Conservation (phyloP, 73 alveolate species). For the Uronychia setigera region DNA sequence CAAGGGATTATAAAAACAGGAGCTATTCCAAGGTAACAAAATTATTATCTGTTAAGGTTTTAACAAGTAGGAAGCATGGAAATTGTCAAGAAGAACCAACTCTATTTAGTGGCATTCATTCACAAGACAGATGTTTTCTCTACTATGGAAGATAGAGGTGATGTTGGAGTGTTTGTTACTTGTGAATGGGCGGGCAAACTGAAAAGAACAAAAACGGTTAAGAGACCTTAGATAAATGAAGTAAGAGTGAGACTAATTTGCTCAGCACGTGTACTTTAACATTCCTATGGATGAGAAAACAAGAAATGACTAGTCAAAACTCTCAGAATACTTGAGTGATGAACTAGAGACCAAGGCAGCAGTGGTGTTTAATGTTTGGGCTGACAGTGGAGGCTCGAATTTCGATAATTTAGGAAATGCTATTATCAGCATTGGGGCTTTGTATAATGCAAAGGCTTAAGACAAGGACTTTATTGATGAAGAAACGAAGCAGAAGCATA, state of each 20-base stretch:
- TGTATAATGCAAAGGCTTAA: constrained; percentile 23
- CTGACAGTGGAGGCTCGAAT: constrained; percentile 39
- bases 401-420: constrained; percentile 55
- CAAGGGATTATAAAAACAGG: constrained; percentile 44
- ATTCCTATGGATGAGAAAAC: constrained; percentile 34
- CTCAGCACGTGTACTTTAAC: constrained; percentile 26
- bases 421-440: constrained; percentile 10
- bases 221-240: constrained; percentile 45
- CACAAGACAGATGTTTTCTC: constrained; percentile 45
- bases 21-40: constrained; percentile 11
- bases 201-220: constrained; percentile 38
- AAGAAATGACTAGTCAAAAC: constrained; percentile 25
- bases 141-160: constrained; percentile 57
- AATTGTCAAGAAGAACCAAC: constrained; percentile 15
- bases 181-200: constrained; percentile 60
- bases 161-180: constrained; percentile 34
- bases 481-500: constrained; percentile 30
- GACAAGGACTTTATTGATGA: constrained; percentile 54
- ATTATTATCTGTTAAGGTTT: not conserved
- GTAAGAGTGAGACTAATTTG: not conserved
- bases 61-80: constrained; percentile 38
- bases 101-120: constrained; percentile 34
- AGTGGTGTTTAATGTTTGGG: constrained; percentile 55
- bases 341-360: constrained; percentile 54
- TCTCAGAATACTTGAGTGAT: constrained; percentile 44